Conservation (phyloP, 257 asterid species). For the Anisodus acutangulus region DNA sequence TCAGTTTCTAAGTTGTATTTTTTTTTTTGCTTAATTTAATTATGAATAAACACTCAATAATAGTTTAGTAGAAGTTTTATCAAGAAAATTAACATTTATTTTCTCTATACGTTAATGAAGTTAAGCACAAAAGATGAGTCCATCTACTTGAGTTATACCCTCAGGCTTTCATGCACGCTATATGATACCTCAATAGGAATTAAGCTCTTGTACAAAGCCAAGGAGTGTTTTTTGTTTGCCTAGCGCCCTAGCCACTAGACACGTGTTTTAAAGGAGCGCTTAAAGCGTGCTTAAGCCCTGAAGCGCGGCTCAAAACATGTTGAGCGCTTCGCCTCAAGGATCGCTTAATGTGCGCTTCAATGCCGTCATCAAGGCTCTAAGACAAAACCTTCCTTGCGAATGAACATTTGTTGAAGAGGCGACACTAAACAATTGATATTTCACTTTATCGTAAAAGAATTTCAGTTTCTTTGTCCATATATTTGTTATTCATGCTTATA, state of each 20-base stretch:
- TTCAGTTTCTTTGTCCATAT: no score
- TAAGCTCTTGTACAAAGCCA: conserved; percentile 4
- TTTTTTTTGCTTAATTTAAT: conserved; percentile 24
- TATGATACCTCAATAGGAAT: neutral
- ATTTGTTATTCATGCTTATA: no score
- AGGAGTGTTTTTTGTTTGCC: neutral
- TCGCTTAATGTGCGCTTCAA: no score
- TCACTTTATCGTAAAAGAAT: no score
- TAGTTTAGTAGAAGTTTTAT: neutral
- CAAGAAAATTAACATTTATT: neutral
- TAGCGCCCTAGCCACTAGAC: neutral
- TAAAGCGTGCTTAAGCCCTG: no score
- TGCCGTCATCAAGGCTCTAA: no score
- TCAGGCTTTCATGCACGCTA: neutral
- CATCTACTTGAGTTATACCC: conserved; percentile 6
- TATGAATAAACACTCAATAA: conserved; percentile 12
- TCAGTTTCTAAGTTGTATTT: neutral
- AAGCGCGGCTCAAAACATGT: no score
- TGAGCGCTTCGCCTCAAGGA: no score
- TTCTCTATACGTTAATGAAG: neutral
- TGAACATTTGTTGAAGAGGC: no score
- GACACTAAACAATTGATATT: no score
- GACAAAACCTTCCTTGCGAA: no score
- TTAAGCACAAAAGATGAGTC: neutral
- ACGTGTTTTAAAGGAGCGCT: no score